phyloP scores from a whole-genome alignment of 371 early-diverging fungal genomes.

The Basidiobolus meristosporus region DNA sequence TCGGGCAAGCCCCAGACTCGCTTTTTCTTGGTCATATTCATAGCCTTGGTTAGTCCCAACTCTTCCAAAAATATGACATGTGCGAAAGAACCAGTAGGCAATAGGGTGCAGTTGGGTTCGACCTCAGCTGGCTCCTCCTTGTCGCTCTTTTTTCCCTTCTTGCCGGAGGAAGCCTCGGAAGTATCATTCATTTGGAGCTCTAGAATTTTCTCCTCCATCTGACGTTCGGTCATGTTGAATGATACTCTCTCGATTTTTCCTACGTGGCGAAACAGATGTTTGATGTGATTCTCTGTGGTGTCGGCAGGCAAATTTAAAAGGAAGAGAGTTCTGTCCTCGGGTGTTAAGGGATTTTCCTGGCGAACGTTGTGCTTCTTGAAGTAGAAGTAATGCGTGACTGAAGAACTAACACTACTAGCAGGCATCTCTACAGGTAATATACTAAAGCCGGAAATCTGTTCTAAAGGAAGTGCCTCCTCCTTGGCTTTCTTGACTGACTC shows the following conservation, averaged over 20 bases:
- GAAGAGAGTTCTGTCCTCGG: constrained; percentile 56
- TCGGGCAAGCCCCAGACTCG: constrained; percentile 37
- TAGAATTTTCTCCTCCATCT: constrained; percentile 14
- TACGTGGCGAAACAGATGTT: constrained; percentile 44
- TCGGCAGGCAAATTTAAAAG: constrained; percentile 68
- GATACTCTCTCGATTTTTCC: constrained; percentile 40
- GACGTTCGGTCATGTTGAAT: constrained; percentile 12
- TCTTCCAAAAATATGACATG: constrained; percentile 56
- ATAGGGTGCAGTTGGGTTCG: constrained; percentile 1
- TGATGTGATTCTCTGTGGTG: constrained; percentile 49
- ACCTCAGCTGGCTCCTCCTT: constrained; percentile 5
- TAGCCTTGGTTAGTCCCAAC: constrained; percentile 31
- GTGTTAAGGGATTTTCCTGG: too few species aligned
- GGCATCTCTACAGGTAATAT: too few species aligned
- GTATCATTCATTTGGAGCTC: constrained; percentile 10
- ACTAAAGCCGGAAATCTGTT: too few species aligned
- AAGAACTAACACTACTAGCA: too few species aligned
- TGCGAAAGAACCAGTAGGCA: constrained; percentile 37
- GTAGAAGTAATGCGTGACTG: too few species aligned
- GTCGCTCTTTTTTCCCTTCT: constrained; percentile 10
- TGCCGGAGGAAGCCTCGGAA: constrained; percentile 6
- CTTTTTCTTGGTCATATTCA: constrained; percentile 35
- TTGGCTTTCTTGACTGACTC: too few species aligned
- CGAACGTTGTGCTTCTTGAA: too few species aligned
- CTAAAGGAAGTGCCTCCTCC: too few species aligned